A percentile compares a stretch with the other conserved stretches of the same genome.
These are phyloP conservation scores for Cochliopodium minus DNA, from an alignment of 208 protist species.

Conservation along the genomic window DNA sequence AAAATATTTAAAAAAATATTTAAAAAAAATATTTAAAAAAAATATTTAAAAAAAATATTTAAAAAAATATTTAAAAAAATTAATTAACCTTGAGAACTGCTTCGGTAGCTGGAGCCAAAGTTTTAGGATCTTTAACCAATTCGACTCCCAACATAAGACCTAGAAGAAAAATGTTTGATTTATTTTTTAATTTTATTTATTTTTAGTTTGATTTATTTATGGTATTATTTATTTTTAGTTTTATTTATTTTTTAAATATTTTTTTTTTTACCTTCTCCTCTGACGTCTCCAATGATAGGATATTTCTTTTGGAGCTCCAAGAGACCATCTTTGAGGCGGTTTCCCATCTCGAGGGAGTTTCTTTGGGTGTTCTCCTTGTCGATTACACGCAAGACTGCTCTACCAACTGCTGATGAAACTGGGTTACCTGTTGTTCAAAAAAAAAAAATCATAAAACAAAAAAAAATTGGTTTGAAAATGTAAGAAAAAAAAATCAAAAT, in stretches of 20 bases:
- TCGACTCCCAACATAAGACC: conserved; percentile 37
- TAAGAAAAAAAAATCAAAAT: no score
- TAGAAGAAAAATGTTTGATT: no score
- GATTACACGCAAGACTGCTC: conserved; percentile 37
- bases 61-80: background rate
- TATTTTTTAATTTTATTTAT: no score
- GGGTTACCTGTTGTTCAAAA: conserved; percentile 48
- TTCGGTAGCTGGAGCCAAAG: conserved; percentile 21
- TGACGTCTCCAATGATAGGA: conserved; percentile 27
- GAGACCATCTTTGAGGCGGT: conserved; percentile 18
- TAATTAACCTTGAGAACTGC: conserved; percentile 17
- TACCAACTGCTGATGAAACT: conserved; percentile 31
- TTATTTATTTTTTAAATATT: no score
- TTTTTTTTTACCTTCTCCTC: no score
- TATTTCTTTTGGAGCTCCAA: conserved; percentile 26
- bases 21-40: no score
- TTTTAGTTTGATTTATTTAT: no score
- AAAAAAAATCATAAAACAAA: no score
- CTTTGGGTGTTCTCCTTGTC: conserved; percentile 27
- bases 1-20: no score
- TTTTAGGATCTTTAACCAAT: conserved; percentile 26
- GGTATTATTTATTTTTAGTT: no score
- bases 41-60: background rate
- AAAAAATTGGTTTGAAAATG: no score
- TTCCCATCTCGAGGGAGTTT: conserved; percentile 24